phyloP scores from a whole-genome alignment of 2,329 filamentous ascomycete genomes.

The Ophiostoma tasmaniense region DNA sequence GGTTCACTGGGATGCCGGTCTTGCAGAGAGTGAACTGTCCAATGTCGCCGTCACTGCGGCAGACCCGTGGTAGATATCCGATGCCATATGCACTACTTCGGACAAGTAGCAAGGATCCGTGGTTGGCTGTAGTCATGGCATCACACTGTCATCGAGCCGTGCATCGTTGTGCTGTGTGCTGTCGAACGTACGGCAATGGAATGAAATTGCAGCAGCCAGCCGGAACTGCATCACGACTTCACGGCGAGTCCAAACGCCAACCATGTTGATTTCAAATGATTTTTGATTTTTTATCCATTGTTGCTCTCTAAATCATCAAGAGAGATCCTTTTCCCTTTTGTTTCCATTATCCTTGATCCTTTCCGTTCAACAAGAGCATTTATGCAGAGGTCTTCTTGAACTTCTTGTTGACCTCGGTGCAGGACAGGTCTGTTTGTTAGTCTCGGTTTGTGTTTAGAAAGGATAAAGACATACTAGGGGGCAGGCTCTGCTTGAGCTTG shows the following conservation, averaged over 20 bases:
- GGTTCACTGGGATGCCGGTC: not conserved
- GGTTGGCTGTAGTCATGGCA: not conserved
- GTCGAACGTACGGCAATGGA: not conserved
- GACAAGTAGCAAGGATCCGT: not conserved
- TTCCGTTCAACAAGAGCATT: constrained; percentile 19
- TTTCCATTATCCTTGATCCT: too few relatives aligned
- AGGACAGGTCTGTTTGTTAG: constrained; percentile 37
- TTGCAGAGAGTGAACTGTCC: too few relatives aligned
- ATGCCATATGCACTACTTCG: too few relatives aligned
- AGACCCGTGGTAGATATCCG: too few relatives aligned
- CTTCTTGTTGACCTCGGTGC: constrained; percentile 51
- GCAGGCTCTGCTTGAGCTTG: constrained; percentile 99
- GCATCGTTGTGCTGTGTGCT: not conserved
- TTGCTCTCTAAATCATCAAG: not conserved
- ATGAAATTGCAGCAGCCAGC: not conserved
- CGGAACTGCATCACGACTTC: not conserved
- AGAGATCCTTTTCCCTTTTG: not conserved
- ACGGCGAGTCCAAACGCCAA: not conserved
- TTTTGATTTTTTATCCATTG: not conserved
- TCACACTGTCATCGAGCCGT: not conserved
- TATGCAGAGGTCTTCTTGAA: constrained; percentile 46
- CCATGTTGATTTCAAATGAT: too few relatives aligned
- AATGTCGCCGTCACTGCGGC: not conserved
- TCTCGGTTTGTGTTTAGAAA: not conserved
- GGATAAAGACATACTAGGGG: constrained; percentile 61